Percentiles rank a stretch among this genome's conserved stretches.
Conservation (phyloP, 2,329 filamentous ascomycete species). For the Talaromyces sp. region DNA sequence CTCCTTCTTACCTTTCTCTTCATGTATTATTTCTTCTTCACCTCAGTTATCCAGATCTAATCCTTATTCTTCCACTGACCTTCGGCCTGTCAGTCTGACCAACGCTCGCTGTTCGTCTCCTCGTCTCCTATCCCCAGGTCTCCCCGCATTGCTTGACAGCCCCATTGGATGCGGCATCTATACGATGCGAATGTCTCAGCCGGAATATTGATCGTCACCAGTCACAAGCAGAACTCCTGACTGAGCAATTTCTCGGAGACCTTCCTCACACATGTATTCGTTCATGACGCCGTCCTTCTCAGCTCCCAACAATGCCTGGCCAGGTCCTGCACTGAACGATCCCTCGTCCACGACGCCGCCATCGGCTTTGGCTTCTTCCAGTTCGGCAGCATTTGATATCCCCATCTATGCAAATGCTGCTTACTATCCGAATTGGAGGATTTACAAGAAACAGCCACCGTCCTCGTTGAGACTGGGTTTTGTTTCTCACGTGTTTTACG, state of each 20-base stretch:
- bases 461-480: constrained; percentile 68
- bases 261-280: constrained; percentile 14
- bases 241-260: neutral
- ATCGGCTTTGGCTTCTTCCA: constrained; percentile 20
- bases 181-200: neutral
- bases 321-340: constrained; percentile 5
- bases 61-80: neutral
- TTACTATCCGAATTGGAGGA: constrained; percentile 75
- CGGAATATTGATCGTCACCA: neutral
- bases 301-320: constrained; percentile 12
- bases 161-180: neutral
- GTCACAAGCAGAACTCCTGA: constrained; percentile 3
- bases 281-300: constrained; percentile 15
- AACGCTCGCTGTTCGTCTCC: neutral
- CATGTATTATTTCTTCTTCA: neutral
- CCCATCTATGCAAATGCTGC: constrained; percentile 60
- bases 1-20: neutral
- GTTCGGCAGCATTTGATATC: constrained; percentile 28
- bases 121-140: neutral
- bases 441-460: constrained; percentile 68
- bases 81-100: neutral
- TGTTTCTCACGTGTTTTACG: constrained; percentile 77
- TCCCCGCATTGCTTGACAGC: neutral
- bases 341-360: constrained; percentile 13
- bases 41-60: neutral